Evolutionary conservation across 1,284 basidiomycete genomes (phyloP).

Genomic region (Naganishia cerealis): DNA sequence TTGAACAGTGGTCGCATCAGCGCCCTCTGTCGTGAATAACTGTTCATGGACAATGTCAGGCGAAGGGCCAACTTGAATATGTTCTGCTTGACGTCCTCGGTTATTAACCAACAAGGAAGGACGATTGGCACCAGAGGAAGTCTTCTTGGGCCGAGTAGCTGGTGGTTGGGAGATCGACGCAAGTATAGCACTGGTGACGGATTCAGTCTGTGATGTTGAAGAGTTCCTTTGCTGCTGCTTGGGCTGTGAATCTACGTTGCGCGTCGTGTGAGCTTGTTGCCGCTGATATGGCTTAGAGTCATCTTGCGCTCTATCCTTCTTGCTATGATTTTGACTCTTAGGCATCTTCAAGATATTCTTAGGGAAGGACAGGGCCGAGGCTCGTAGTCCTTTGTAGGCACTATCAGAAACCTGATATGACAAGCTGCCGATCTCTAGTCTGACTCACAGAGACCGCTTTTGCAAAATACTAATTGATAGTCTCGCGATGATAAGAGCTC

Average conservation of each 20-base stretch:
- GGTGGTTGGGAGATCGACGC: neutral
- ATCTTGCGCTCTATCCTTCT: neutral
- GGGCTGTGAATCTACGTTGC: neutral
- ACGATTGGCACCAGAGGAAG: neutral
- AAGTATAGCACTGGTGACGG: neutral
- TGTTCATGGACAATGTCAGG: neutral
- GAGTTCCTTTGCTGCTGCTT: neutral
- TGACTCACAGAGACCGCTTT: no score
- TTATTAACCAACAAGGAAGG: no score
- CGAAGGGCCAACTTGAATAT: no score
- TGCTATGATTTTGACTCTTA: neutral
- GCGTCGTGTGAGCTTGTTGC: neutral
- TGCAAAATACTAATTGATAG: no score
- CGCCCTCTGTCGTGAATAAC: neutral
- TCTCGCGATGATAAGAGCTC: no score
- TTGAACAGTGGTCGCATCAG: neutral
- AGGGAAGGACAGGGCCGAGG: neutral
- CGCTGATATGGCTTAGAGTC: conserved; percentile 6
- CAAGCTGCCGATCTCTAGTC: no score
- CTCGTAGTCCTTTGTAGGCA: no score
- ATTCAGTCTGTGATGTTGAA: neutral
- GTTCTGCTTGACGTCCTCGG: neutral
- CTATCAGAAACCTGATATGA: no score
- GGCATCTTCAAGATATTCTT: neutral
- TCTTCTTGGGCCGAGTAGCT: neutral